Base-by-base conservation (phyloP, 768 basidiomycete species). In the Lanmaoa pseudosensibilis region DNA sequence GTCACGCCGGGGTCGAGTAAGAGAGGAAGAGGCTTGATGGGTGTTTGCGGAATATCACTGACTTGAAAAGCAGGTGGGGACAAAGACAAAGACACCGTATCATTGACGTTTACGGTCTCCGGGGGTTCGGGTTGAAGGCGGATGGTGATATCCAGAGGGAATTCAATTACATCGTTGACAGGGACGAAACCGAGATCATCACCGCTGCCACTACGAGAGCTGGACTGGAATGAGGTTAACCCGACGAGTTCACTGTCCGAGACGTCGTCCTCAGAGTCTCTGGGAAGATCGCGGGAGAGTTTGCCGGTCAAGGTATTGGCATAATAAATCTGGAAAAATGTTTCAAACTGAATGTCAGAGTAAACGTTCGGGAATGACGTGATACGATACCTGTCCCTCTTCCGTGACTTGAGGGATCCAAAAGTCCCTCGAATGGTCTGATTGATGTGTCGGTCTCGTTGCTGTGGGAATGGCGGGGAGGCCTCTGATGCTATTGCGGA, bases 381-480 rank as follows among this genome's bases (percentile, higher is more conserved):
- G 48, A 32, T 34, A 55, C 71, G 78, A 61, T 64, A 94, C 93
- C 83, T 91, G 90, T 57, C 92, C 91, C 59, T 88, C 83, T 15
- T 79, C 71, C 2, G 90, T 87, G 47, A 96, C 83, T 65, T 87
- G 84, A 11, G 95, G 95, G 62, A 94, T 86, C 95, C 95, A 98
- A 69, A 88, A 94, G 63, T 95, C 90, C 62, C 79, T 84, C 18
- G 81, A 78, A 27, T 46, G 52, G 46, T 61, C 43, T 3, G 56
- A 47, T 3, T 47, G 52, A 18, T 66, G 44, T 0, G 54, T n/a
- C 8, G 32, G 41, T 13, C n/a, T 25, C 16, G 60, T 11, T 19
- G 40, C 34, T 19, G 57, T 44, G 40, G 69, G 69, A 40, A 71
- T 59, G 30, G 67, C 63, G n/a, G 69, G 69, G 19, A 71, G 67